Conservation (phyloP, 345 rosid genomes). For the Kernera saxatilis region DNA sequence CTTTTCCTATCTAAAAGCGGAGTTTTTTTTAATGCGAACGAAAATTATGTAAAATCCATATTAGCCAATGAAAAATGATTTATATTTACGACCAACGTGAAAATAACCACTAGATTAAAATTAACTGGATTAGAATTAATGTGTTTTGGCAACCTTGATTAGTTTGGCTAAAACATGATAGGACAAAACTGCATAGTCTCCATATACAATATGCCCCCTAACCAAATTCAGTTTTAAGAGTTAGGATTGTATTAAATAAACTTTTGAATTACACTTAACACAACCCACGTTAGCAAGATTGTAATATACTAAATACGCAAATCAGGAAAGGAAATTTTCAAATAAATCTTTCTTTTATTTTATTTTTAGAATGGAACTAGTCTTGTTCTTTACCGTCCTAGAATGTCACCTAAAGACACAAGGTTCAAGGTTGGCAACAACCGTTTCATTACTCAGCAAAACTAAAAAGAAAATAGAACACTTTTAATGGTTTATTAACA, state of each 20-base stretch:
- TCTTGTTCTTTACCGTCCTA: slow-evolving; percentile 10
- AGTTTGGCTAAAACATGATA: neutral
- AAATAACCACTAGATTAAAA: neutral
- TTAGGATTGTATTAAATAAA: neutral
- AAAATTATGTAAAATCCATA: no score
- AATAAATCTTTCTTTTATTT: no score
- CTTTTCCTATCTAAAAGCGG: neutral
- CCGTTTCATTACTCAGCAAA: slow-evolving; percentile 11
- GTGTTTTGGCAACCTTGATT: neutral
- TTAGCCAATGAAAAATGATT: neutral
- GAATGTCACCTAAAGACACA: slow-evolving; percentile 17
- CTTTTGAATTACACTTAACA: neutral
- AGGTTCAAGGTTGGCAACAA: slow-evolving; percentile 27
- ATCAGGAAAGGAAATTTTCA: neutral
- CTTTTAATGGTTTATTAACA: slow-evolving; percentile 7
- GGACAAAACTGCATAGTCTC: neutral
- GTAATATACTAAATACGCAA: neutral
- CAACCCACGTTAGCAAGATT: neutral
- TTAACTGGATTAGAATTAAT: neutral
- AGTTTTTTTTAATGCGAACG: no score
- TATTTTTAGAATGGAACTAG: neutral
- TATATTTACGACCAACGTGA: neutral
- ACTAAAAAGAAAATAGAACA: neutral
- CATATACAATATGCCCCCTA: neutral
- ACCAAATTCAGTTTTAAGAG: neutral